Percentiles rank a stretch among this genome's conserved stretches.
Evolutionary conservation across 768 basidiomycete species (phyloP).

Genomic region (Agrocybe chaxingu): DNA sequence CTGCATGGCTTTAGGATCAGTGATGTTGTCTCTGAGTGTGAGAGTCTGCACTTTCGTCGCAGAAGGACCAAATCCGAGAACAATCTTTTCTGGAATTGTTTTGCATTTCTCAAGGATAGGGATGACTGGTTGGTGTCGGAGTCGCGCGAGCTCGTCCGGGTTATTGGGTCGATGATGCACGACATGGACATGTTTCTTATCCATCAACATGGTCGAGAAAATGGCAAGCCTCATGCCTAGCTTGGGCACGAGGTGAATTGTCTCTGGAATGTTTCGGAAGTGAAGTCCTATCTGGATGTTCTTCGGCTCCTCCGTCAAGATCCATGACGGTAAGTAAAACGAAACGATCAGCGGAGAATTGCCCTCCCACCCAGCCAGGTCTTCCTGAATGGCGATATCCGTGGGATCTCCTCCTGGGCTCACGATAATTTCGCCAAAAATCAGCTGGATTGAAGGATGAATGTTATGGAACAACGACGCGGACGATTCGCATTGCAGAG

Average conservation of each 20-base stretch:
- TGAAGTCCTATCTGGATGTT: slow-evolving; percentile 22
- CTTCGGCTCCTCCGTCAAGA: slow-evolving; percentile 21
- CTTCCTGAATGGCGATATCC: slow-evolving; percentile 25
- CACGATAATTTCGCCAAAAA: slow-evolving; percentile 26
- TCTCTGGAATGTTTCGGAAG: slow-evolving; percentile 21
- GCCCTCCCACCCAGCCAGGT: slow-evolving; percentile 28
- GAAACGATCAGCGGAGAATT: slow-evolving; percentile 31
- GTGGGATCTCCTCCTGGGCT: slow-evolving; percentile 5
- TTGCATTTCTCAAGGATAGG: neutral
- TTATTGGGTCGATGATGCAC: slow-evolving; percentile 25
- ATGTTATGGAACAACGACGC: slow-evolving; percentile 23
- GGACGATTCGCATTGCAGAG: slow-evolving; percentile 32
- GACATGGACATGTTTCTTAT: slow-evolving; percentile 27
- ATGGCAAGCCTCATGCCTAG: slow-evolving; percentile 24
- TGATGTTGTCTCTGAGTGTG: slow-evolving; percentile 19
- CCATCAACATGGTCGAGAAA: slow-evolving; percentile 23
- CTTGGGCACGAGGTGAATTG: slow-evolving; percentile 14
- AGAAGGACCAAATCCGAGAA: slow-evolving; percentile 10
- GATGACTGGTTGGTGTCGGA: slow-evolving; percentile 2
- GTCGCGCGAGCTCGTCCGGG: slow-evolving; percentile 11
- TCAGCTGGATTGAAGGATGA: slow-evolving; percentile 29
- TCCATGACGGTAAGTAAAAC: slow-evolving; percentile 30
- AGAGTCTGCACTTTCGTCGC: slow-evolving; percentile 11
- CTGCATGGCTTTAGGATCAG: slow-evolving; percentile 12
- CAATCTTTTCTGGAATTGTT: neutral